Evolutionary conservation across 192 early-diverging fungal species (phyloP).

Genomic region (Backusella parvicylindrica): DNA sequence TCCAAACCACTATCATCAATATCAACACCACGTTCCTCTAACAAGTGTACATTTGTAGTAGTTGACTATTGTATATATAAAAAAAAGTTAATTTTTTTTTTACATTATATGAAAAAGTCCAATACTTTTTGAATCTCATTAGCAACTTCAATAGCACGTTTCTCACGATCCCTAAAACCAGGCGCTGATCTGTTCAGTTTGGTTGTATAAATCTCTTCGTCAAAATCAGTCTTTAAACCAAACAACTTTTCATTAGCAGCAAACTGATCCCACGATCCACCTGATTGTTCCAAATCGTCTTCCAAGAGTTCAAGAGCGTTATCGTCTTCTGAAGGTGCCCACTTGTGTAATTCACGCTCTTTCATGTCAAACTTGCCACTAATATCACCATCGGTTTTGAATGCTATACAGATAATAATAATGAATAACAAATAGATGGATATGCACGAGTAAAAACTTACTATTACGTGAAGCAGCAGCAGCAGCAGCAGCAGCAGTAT

Average conservation of each 20-base stretch:
- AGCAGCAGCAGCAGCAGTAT: slow-evolving; percentile 23
- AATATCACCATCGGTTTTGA: slow-evolving; percentile 92
- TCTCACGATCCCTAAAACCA: slow-evolving; percentile 84
- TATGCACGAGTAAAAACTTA: slow-evolving; percentile 18
- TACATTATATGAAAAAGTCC: neutral
- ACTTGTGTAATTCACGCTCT: slow-evolving; percentile 84
- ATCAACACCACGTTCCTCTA: slow-evolving; percentile 80
- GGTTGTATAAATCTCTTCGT: slow-evolving; percentile 97
- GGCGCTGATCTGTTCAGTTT: slow-evolving; percentile 79
- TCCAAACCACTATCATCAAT: slow-evolving; percentile 68
- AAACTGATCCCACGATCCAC: slow-evolving; percentile 93
- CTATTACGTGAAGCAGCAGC: slow-evolving; percentile 43
- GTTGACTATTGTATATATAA: slow-evolving; percentile 40
- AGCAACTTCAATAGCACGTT: slow-evolving; percentile 82
- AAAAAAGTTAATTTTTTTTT: neutral
- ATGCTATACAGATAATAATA: slow-evolving; percentile 34
- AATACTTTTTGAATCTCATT: slow-evolving; percentile 82
- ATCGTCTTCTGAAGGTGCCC: slow-evolving; percentile 72
- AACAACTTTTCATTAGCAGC: slow-evolving; percentile 89
- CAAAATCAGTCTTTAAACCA: slow-evolving; percentile 93
- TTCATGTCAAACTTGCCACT: slow-evolving; percentile 57
- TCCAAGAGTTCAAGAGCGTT: slow-evolving; percentile 16
- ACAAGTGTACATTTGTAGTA: slow-evolving; percentile 77
- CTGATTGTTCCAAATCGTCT: slow-evolving; percentile 17
- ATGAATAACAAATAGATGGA: neutral